Conservation (phyloP, 345 rosid genomes). For the Salix arbutifolia region DNA sequence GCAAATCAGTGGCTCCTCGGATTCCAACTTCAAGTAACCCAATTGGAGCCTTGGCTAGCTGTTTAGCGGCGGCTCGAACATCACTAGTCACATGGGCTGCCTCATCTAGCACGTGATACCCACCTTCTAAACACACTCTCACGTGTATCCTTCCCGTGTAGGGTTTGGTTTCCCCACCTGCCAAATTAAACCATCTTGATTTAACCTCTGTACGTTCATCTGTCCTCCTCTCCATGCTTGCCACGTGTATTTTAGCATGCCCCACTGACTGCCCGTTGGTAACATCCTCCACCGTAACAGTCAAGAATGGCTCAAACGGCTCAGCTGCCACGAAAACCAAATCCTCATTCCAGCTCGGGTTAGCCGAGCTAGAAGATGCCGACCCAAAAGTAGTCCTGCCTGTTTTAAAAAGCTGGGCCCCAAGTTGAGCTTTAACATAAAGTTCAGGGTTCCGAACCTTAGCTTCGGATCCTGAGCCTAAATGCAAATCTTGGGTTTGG, state of each 20-base stretch:
- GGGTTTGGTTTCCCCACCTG: conserved; percentile 55
- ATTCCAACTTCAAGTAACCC: conserved; percentile 81
- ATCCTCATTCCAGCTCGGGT: conserved; percentile 94
- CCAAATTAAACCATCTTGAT: conserved; percentile 81
- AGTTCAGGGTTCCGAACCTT: conserved; percentile 63
- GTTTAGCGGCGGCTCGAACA: conserved; percentile 77
- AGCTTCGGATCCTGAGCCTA: conserved; percentile 56
- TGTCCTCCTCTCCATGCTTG: conserved; percentile 60
- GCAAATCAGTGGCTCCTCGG: conserved; percentile 73
- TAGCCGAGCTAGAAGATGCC: conserved; percentile 43
- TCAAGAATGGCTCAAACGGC: conserved; percentile 86
- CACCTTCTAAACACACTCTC: conserved; percentile 73
- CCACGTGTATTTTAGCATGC: conserved; percentile 59
- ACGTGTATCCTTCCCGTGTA: conserved; percentile 80
- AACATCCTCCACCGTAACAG: conserved; percentile 61
- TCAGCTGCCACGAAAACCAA: conserved; percentile 85
- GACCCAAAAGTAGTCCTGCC: conserved; percentile 53
- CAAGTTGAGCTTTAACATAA: conserved; percentile 76
- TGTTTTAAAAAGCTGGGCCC: conserved; percentile 80
- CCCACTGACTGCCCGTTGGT: conserved; percentile 55
- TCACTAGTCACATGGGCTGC: conserved; percentile 96
- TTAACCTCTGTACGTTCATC: conserved; percentile 55
- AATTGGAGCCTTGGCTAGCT: conserved; percentile 68
- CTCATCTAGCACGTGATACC: conserved; percentile 89
- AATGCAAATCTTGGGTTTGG: conserved; percentile 92